phyloP scores from a whole-genome alignment of 768 basidiomycete species.

The Suillus subaureus region DNA sequence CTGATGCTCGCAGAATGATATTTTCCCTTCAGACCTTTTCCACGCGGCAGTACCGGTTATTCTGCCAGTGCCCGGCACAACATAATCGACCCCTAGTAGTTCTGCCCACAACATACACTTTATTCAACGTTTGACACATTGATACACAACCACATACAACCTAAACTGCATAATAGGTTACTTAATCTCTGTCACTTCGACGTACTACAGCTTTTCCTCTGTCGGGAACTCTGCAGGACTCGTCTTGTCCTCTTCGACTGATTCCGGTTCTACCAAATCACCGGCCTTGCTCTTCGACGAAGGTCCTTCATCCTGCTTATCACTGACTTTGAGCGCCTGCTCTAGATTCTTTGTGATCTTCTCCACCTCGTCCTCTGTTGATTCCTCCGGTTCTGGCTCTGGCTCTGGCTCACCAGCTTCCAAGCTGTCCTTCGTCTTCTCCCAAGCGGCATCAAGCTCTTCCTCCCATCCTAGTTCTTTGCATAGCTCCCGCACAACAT shows the following conservation, averaged over 20 bases:
- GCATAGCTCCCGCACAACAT: slow-evolving; percentile 61
- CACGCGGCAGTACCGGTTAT: neutral
- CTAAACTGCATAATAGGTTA: neutral
- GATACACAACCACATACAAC: neutral
- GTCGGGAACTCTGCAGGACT: slow-evolving; percentile 2
- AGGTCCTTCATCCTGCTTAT: slow-evolving; percentile 6
- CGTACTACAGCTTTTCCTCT: slow-evolving; percentile 14
- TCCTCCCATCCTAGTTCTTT: slow-evolving; percentile 74
- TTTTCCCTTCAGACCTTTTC: neutral
- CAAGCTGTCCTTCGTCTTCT: slow-evolving; percentile 42
- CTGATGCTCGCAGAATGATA: neutral
- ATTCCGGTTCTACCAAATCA: neutral
- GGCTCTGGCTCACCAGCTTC: slow-evolving; percentile 19
- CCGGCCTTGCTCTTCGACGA: neutral
- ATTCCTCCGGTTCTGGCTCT: slow-evolving; percentile 13
- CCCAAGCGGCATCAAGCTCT: slow-evolving; percentile 60
- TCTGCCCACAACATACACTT: neutral
- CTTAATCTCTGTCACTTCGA: neutral
- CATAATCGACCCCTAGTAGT: neutral
- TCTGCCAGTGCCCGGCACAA: neutral
- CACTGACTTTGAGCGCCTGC: slow-evolving; percentile 16
- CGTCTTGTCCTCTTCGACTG: neutral
- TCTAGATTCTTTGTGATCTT: slow-evolving; percentile 27
- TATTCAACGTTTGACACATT: neutral
- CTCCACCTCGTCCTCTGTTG: slow-evolving; percentile 27